These are phyloP conservation scores for Pyrus hybrid DNA, from an alignment of 331 rosid genomes.

Conservation along the genomic window DNA sequence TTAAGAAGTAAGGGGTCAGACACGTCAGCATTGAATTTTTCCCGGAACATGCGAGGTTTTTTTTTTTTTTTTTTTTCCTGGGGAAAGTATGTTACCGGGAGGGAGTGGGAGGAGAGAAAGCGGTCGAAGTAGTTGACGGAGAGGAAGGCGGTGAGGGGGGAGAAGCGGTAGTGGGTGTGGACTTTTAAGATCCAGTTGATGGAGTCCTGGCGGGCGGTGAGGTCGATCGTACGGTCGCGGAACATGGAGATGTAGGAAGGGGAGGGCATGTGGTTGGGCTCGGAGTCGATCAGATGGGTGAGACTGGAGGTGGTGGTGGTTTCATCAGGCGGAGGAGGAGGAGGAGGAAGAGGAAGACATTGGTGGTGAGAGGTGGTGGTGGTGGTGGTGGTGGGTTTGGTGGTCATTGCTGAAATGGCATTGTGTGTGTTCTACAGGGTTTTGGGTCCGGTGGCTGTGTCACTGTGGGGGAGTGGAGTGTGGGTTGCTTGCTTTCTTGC, in stretches of 20 bases:
- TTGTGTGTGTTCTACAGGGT: background rate
- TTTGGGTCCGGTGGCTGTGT: background rate
- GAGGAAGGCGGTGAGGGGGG: slow-evolving; percentile 64
- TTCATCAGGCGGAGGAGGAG: slow-evolving; percentile 18
- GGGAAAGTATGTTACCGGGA: slow-evolving; percentile 27
- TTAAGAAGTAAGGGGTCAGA: background rate
- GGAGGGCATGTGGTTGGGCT: slow-evolving; percentile 39
- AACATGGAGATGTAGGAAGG: slow-evolving; percentile 27
- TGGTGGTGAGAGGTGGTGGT: background rate
- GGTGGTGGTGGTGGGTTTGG: background rate
- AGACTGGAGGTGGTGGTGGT: background rate
- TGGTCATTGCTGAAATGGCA: slow-evolving; percentile 1
- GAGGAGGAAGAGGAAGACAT: slow-evolving; percentile 7
- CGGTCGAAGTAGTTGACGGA: slow-evolving; percentile 73
- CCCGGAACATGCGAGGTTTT: background rate
- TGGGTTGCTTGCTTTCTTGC: background rate
- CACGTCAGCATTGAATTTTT: background rate
- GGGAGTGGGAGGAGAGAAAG: slow-evolving; percentile 43
- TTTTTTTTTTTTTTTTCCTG: no score
- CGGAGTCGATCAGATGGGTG: slow-evolving; percentile 26
- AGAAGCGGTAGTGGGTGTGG: slow-evolving; percentile 36
- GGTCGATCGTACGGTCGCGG: slow-evolving; percentile 32
- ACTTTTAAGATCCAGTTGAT: slow-evolving; percentile 78
- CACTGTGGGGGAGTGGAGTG: no score
- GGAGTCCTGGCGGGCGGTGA: slow-evolving; percentile 52